phyloP scores from a whole-genome alignment of 2,329 filamentous ascomycete genomes.

The Colletotrichum sp. region DNA sequence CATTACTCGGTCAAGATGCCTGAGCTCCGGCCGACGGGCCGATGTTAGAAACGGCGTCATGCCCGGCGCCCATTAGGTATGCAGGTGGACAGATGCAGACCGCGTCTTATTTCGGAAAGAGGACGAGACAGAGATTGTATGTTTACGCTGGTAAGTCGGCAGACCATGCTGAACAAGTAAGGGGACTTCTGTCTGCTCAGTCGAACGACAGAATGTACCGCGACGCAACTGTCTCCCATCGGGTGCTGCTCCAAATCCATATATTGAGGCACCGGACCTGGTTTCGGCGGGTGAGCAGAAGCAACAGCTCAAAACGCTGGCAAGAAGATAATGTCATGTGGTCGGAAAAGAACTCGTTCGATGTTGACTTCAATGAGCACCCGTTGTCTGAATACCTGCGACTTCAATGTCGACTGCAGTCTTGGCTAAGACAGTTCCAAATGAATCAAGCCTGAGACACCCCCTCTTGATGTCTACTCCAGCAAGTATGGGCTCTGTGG shows the following conservation, averaged over 20 bases:
- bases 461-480: conserved; percentile 44
- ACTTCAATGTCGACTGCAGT: conserved; percentile 32
- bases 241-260: neutral
- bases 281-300: neutral
- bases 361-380: neutral
- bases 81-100: no score
- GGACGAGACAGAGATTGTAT: no score
- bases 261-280: neutral
- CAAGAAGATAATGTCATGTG: neutral
- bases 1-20: no score
- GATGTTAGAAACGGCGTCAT: no score
- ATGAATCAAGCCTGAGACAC: conserved; percentile 28
- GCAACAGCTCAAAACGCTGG: neutral
- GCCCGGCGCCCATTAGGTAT: no score
- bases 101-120: no score
- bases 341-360: neutral
- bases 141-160: no score
- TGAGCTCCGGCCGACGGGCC: no score
- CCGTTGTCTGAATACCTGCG: conserved; percentile 18
- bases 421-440: conserved; percentile 30
- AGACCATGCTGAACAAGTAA: no score
- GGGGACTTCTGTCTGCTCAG: no score
- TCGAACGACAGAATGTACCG: neutral
- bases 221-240: neutral
- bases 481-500: conserved; percentile 38